Conservation (phyloP, 164 flowering plant genomes). For the Magnolia sinica region DNA sequence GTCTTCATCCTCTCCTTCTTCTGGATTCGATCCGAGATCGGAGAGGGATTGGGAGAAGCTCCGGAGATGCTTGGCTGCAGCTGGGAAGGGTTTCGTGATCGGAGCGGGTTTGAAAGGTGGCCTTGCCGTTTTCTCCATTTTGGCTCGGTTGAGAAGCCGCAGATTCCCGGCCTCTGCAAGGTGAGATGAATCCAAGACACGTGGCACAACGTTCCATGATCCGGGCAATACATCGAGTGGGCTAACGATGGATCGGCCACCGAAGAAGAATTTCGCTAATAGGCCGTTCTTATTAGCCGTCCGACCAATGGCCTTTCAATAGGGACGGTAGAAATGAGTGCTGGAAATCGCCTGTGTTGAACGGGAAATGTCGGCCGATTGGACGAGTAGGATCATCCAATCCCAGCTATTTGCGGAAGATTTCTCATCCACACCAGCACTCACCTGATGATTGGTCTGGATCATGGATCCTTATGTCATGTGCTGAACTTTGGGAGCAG, state of each 20-base stretch:
- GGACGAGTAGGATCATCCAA: not conserved
- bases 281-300: not conserved
- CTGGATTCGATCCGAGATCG: constrained; percentile 18
- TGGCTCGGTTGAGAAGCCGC: constrained; percentile 52
- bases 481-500: not conserved
- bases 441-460: no score
- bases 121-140: constrained; percentile 64
- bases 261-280: not conserved
- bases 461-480: no score
- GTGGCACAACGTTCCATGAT: no score
- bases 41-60: constrained; percentile 55
- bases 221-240: no score
- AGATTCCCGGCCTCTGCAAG: constrained; percentile 22
- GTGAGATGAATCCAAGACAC: constrained; percentile 8
- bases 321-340: not conserved
- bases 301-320: not conserved
- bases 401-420: not conserved
- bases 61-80: constrained; percentile 50
- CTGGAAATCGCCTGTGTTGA: not conserved
- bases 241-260: not conserved
- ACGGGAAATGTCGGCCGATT: not conserved
- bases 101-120: constrained; percentile 97
- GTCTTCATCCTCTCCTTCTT: not conserved
- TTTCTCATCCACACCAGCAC: not conserved
- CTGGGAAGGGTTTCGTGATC: constrained; percentile 83